Conservation (phyloP, 78 protist genomes). For the Pirum gemmata region DNA sequence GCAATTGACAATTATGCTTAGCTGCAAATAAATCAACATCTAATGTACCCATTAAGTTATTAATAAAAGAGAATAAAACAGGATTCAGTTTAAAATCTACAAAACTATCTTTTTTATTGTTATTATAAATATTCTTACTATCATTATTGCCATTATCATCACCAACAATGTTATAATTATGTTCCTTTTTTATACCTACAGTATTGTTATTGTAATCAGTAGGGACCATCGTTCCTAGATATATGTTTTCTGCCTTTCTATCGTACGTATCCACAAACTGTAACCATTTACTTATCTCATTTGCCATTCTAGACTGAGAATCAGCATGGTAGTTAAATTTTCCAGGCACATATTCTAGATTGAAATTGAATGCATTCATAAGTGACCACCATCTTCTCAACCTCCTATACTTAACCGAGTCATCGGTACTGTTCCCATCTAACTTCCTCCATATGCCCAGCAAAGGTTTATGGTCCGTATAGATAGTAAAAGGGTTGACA, state of each 20-base stretch:
- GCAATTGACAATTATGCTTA: not conserved
- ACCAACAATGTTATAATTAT: no score
- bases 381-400: not conserved
- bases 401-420: not conserved
- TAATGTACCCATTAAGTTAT: no score
- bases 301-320: not conserved
- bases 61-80: no score
- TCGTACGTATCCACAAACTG: not conserved
- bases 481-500: not conserved
- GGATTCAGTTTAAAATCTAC: not conserved
- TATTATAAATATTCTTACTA: not conserved
- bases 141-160: no score
- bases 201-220: no score
- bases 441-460: not conserved
- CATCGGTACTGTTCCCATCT: not conserved
- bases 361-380: not conserved
- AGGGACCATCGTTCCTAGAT: no score
- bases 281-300: not conserved
- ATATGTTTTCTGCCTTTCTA: not conserved
- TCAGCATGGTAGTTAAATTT: not conserved
- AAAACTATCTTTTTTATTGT: no score
- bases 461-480: not conserved
- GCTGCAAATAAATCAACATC: not conserved
- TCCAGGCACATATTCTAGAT: not conserved
- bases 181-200: no score